These are phyloP conservation scores for Stagonosporopsis cucurbitacearum DNA, from an alignment of 2,329 filamentous ascomycete species.

Conservation along the genomic window DNA sequence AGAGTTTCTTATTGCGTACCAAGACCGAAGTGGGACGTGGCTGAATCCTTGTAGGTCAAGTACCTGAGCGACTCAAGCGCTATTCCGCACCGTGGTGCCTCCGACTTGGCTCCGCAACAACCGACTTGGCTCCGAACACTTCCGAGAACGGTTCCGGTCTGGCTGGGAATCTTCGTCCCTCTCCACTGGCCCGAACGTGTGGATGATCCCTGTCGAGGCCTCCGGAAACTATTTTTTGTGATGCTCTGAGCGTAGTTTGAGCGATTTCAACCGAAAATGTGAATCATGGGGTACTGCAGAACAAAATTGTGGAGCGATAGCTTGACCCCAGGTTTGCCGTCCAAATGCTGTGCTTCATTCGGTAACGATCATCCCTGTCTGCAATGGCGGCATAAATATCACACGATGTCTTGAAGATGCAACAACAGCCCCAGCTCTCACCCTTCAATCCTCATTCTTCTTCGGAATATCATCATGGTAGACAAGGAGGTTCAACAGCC, in stretches of 20 bases:
- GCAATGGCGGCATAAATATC: conserved; percentile 22
- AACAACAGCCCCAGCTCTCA: neutral
- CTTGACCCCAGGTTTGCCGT: conserved; percentile 21
- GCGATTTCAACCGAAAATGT: conserved; percentile 2
- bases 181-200: neutral
- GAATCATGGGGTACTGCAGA: conserved; percentile 22
- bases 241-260: conserved; percentile 9
- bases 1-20: neutral
- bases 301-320: conserved; percentile 13
- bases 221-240: neutral
- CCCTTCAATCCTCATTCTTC: neutral
- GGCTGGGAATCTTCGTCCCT: neutral
- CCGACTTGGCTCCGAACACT: conserved; percentile 4
- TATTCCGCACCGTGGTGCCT: neutral
- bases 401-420: conserved; percentile 1
- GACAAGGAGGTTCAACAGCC: conserved; percentile 27
- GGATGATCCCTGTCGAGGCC: neutral
- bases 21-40: neutral
- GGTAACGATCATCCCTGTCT: conserved; percentile 25
- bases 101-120: conserved; percentile 4
- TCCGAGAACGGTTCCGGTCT: conserved; percentile 2
- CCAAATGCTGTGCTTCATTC: neutral
- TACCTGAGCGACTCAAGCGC: neutral
- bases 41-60: neutral
- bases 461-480: conserved; percentile 21